Evolutionary conservation across 2,329 filamentous ascomycete genomes (phyloP).

Genomic region (Rutstroemia sp.): DNA sequence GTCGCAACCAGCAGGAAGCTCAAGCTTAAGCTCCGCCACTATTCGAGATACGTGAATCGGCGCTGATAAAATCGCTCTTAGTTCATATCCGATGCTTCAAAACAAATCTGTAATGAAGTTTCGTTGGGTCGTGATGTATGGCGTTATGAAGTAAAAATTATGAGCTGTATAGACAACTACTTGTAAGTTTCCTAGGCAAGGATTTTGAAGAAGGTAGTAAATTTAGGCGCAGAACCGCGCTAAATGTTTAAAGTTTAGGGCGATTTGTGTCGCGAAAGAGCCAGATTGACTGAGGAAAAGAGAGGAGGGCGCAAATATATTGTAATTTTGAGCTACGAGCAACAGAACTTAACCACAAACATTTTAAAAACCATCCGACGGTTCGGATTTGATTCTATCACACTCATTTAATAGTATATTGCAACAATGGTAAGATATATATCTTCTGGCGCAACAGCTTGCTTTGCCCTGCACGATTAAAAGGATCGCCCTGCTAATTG

Average conservation of each 20-base stretch:
- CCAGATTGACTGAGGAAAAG: constrained; percentile 4
- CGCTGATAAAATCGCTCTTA: not conserved
- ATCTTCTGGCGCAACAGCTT: not conserved
- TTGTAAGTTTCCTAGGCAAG: not conserved
- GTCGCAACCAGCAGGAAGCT: not conserved
- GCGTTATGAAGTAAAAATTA: not conserved
- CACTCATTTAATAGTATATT: constrained; percentile 24
- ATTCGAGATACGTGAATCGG: not conserved
- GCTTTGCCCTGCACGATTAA: not conserved
- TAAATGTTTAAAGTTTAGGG: constrained; percentile 12
- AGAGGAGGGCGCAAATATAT: not conserved
- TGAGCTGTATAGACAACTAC: not conserved
- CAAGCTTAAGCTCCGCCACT: not conserved
- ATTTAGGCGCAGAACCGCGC: constrained; percentile 3
- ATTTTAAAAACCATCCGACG: not conserved
- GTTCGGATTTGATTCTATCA: constrained; percentile 16
- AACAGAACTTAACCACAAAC: not conserved
- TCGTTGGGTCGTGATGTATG: not conserved
- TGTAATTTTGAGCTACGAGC: not conserved
- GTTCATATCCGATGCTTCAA: not conserved
- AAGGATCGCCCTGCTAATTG: not conserved
- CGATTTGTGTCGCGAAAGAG: constrained; percentile 1
- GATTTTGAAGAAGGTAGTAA: not conserved
- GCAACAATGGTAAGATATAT: constrained; percentile 28
- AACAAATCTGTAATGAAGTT: not conserved